These are phyloP conservation scores for Amaranthus hypochondriacus DNA, from an alignment of 148 eudicot species.

Conservation along the genomic window DNA sequence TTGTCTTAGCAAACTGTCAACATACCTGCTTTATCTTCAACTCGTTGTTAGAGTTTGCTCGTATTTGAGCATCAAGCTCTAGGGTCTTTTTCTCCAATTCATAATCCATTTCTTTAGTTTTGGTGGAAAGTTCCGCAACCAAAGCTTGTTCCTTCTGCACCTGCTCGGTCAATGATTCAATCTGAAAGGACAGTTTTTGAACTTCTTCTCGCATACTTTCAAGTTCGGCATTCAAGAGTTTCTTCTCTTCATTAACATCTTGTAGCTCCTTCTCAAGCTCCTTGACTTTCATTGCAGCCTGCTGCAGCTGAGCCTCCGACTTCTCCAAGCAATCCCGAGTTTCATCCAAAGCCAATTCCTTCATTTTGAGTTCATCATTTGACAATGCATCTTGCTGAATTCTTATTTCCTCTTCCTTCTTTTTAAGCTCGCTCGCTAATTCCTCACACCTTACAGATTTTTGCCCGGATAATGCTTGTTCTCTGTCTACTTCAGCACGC, in stretches of 20 bases:
- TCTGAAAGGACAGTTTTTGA: conserved; percentile 25
- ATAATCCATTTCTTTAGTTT: conserved; percentile 30
- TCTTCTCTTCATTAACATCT: conserved; percentile 24
- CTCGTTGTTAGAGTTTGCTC: conserved; percentile 31
- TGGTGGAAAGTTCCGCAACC: conserved; percentile 32
- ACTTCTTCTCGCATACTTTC: conserved; percentile 17
- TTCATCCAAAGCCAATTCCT: conserved; percentile 29
- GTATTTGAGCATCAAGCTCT: conserved; percentile 30
- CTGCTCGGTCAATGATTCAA: conserved; percentile 32
- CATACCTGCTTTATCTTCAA: conserved; percentile 57
- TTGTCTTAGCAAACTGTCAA: not conserved
- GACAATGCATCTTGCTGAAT: conserved; percentile 30
- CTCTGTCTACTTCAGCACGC: conserved; percentile 43
- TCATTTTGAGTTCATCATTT: conserved; percentile 30
- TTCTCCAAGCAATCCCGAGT: conserved; percentile 22
- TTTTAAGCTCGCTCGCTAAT: conserved; percentile 46
- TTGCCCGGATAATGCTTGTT: conserved; percentile 39
- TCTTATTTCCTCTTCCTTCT: conserved; percentile 38
- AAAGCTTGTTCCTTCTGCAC: conserved; percentile 35
- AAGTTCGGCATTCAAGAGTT: conserved; percentile 26
- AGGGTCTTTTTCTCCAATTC: conserved; percentile 34
- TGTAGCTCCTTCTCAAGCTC: conserved; percentile 25
- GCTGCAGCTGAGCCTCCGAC: conserved; percentile 23
- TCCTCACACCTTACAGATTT: conserved; percentile 36
- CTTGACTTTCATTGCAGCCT: conserved; percentile 28